Base-by-base conservation (phyloP, 768 basidiomycete species). In the Lentinula lateritia region DNA sequence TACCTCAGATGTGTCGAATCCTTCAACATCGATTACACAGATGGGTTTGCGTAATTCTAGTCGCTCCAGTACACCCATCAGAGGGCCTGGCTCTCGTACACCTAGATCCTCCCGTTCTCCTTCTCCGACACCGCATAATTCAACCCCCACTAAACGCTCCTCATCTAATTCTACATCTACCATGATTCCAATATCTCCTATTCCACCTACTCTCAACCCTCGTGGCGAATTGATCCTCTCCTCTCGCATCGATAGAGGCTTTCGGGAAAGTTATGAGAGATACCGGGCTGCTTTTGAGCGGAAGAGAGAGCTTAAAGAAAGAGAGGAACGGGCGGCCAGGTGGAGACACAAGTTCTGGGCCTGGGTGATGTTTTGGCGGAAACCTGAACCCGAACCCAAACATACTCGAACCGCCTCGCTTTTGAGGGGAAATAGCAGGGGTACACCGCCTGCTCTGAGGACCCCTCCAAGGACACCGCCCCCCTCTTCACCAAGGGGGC, bases 191-290 rank as follows among this genome's bases (percentile, higher is more conserved):
- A 87, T 93, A 60, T 78, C 88, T 0, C 85, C 92, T n/a, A 95
- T 97, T 45, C 94, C 95, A 2, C 93, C 94, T 0, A 82, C 93
- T 13, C 78, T 79, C 34, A 97, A 94, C 72, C 95, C 96, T 3
- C 88, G 95, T 13, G 96, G 97, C 54, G 97, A 99, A 70, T 85
- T 99, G 62, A 97, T 98, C 60, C 97, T 99, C 75, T 94, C 92
- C 2, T 92, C 89, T 10, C 86, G 92, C 50, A 89, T 99, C 18
- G 89, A 92, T 62, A 81, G 82, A 56, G 68, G 73, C 18, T 98
- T 98, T 72, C 80, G 91, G 23, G 97, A 98, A 60, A 83, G 89
- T 0, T 99, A 99, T 74, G 95, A 98, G 72, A 84, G 93, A 15
- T 94, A 98, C 73, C 84, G 96, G 20, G 78, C 86, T 8, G 87